Evolutionary conservation across 2,329 filamentous ascomycete species (phyloP).

Genomic region (Atkinsonella hypoxylon): DNA sequence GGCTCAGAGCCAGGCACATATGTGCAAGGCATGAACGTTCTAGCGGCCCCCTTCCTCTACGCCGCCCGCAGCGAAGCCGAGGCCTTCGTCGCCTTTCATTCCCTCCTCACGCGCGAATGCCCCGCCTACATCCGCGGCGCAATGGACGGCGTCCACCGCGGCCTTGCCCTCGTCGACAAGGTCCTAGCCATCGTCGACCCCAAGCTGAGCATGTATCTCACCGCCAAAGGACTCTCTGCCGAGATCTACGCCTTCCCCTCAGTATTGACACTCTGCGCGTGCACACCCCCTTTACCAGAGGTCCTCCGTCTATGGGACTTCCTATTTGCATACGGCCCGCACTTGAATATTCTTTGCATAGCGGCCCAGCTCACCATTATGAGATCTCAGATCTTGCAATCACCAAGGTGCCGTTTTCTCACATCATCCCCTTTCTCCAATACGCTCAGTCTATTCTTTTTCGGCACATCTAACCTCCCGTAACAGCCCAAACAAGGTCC

Average conservation of each 20-base stretch:
- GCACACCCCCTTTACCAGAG: slow-evolving; percentile 87
- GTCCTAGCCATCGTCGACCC: slow-evolving; percentile 85
- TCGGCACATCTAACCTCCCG: too few relatives aligned
- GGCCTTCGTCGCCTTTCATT: slow-evolving; percentile 83
- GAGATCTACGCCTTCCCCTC: slow-evolving; percentile 96
- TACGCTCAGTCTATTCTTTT: too few relatives aligned
- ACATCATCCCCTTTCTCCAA: too few relatives aligned
- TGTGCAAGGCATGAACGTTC: slow-evolving; percentile 97
- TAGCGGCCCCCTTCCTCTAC: slow-evolving; percentile 91
- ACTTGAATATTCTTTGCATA: slow-evolving; percentile 92
- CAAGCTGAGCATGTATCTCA: slow-evolving; percentile 73
- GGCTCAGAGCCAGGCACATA: slow-evolving; percentile 67
- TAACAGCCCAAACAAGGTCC: slow-evolving; percentile 76
- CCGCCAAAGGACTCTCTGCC: slow-evolving; percentile 76
- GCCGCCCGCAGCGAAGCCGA: slow-evolving; percentile 89
- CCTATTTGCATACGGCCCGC: slow-evolving; percentile 86
- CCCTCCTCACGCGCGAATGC: slow-evolving; percentile 75
- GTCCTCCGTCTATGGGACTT: slow-evolving; percentile 95
- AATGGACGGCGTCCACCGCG: slow-evolving; percentile 94
- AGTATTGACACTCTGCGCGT: slow-evolving; percentile 87
- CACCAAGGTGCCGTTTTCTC: slow-evolving; percentile 50
- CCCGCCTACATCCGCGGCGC: slow-evolving; percentile 90
- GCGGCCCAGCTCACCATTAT: slow-evolving; percentile 89
- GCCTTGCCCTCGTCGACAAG: slow-evolving; percentile 81
- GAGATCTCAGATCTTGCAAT: slow-evolving; percentile 70